These are phyloP conservation scores for Fusarium stilboides DNA, from an alignment of 2,329 filamentous ascomycete genomes.

Conservation along the genomic window DNA sequence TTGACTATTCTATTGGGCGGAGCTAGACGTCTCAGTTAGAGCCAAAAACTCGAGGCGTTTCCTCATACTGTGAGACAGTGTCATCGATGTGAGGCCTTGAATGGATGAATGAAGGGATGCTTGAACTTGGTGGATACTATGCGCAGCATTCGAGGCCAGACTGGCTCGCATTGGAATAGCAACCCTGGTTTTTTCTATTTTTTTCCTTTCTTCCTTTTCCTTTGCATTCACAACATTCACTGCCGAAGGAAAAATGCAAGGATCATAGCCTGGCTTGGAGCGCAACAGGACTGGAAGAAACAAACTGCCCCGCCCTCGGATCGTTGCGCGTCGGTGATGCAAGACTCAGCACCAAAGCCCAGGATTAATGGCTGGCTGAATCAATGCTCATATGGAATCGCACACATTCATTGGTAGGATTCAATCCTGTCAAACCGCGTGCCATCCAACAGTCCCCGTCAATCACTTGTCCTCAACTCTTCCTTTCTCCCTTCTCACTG, in stretches of 20 bases:
- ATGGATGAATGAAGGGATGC: slow-evolving; percentile 9
- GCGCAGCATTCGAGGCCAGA: slow-evolving; percentile 30
- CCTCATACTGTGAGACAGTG: slow-evolving; percentile 40
- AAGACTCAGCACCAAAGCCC: slow-evolving; percentile 25
- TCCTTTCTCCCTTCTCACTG: slow-evolving; percentile 1
- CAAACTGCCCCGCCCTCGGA: slow-evolving; percentile 32
- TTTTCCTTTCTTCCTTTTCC: slow-evolving; percentile 12
- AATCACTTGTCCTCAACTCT: slow-evolving; percentile 6
- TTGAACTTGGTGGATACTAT: slow-evolving; percentile 29
- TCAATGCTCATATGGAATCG: slow-evolving; percentile 4
- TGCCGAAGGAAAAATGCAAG: slow-evolving; percentile 31
- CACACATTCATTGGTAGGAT: not conserved
- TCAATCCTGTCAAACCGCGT: not conserved
- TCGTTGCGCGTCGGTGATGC: slow-evolving; percentile 31
- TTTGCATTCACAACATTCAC: slow-evolving; percentile 7
- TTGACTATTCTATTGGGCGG: slow-evolving; percentile 29
- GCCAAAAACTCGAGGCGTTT: slow-evolving; percentile 29
- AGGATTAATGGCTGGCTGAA: slow-evolving; percentile 30
- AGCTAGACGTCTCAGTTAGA: slow-evolving; percentile 28
- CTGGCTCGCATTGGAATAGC: slow-evolving; percentile 22
- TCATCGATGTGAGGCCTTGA: slow-evolving; percentile 4
- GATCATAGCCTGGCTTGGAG: slow-evolving; percentile 21
- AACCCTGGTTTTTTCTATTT: slow-evolving; percentile 14
- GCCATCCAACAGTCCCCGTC: not conserved
- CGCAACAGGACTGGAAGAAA: slow-evolving; percentile 13